Conservation (phyloP, 768 basidiomycete species). For the Lentinula lateritia region DNA sequence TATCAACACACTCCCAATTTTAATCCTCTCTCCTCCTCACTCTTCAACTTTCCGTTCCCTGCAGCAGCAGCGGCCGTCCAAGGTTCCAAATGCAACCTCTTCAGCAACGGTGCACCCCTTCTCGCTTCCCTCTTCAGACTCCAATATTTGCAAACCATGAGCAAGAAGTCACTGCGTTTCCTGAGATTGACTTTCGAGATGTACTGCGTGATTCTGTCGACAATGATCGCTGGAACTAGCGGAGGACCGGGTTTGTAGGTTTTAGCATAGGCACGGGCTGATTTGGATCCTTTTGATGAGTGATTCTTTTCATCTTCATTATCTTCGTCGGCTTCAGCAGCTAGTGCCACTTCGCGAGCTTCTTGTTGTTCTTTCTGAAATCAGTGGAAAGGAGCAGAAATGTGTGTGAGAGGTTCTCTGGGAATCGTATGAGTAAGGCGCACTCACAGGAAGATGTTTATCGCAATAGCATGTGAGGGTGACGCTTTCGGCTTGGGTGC, state of each 20-base stretch:
- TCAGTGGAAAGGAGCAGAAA: background rate
- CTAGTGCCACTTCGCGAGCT: constrained; percentile 48
- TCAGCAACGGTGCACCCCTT: constrained; percentile 88
- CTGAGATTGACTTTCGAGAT: constrained; percentile 62
- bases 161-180: constrained; percentile 74
- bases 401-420: background rate
- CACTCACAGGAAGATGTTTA: constrained; percentile 80
- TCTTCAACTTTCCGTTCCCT: constrained; percentile 48
- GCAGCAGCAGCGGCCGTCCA: constrained; percentile 72
- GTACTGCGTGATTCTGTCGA: constrained; percentile 75
- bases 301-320: constrained; percentile 32
- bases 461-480: constrained; percentile 82
- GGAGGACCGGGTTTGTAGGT: constrained; percentile 91
- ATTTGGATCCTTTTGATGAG: constrained; percentile 52
- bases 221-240: constrained; percentile 79
- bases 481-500: constrained; percentile 67
- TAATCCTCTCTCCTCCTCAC: constrained; percentile 75
- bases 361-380: constrained; percentile 68
- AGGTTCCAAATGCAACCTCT: constrained; percentile 91
- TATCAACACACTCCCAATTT: constrained; percentile 66
- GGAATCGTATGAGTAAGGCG: background rate
- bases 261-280: constrained; percentile 87
- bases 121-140: constrained; percentile 93
- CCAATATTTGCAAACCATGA: constrained; percentile 87
- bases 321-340: constrained; percentile 41